Percentiles rank a stretch among this genome's conserved stretches.
These are phyloP conservation scores for Xerocomus spinulosus DNA, from an alignment of 768 basidiomycete species.

Conservation along the genomic window DNA sequence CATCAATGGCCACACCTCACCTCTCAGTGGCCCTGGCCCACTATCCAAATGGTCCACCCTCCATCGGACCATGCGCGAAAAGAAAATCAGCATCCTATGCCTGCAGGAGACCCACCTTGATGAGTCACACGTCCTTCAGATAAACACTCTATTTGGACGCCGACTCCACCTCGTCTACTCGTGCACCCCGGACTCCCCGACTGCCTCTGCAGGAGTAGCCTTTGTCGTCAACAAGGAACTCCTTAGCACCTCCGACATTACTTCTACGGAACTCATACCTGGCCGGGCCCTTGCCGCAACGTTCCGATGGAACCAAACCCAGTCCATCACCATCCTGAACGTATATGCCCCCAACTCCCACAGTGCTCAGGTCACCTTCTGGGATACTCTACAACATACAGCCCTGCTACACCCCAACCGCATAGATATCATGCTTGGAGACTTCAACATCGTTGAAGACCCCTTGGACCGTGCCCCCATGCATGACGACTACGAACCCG, in stretches of 20 bases:
- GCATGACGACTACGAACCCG: constrained; percentile 15
- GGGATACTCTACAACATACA: too few species aligned
- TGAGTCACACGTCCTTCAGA: not conserved
- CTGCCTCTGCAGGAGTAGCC: not conserved
- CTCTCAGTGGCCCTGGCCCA: not conserved
- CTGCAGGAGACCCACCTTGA: not conserved
- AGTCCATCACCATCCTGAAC: constrained; percentile 29
- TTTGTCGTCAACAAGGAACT: not conserved
- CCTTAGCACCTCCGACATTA: too few species aligned
- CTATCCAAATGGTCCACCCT: not conserved
- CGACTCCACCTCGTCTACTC: too few species aligned
- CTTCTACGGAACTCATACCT: too few species aligned
- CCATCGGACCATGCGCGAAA: not conserved
- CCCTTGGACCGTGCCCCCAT: constrained; percentile 33
- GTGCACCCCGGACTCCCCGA: too few species aligned
- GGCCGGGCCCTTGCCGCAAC: not conserved
- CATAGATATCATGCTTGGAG: constrained; percentile 35
- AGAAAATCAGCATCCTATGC: not conserved
- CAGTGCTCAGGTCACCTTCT: constrained; percentile 29
- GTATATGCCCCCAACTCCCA: constrained; percentile 35
- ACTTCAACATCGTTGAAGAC: constrained; percentile 42
- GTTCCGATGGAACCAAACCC: too few species aligned
- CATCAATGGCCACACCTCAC: not conserved
- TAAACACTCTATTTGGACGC: not conserved
- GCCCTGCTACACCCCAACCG: too few species aligned